A percentile compares a stretch with the other conserved stretches of the same genome.
Conservation (phyloP, 805 yeast genomes). For the Yarrowia sp. region DNA sequence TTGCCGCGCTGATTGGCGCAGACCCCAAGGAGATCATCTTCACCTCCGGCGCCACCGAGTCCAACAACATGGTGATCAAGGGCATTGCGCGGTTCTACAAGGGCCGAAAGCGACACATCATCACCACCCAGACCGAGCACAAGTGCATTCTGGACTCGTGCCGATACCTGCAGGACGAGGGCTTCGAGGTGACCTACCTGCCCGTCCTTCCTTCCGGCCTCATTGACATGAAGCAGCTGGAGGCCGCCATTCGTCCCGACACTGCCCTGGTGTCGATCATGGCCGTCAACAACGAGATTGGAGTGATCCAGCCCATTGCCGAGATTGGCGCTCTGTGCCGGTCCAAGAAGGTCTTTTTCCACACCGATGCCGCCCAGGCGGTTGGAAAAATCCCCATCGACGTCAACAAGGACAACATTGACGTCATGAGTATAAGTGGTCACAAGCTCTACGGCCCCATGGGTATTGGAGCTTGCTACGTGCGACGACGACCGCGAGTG, state of each 20-base stretch:
- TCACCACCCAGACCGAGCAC: conserved; percentile 97
- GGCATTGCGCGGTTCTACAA: conserved; percentile 95
- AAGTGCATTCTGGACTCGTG: conserved; percentile 98
- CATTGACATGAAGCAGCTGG: conserved; percentile 76
- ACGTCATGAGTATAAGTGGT: conserved; percentile 89
- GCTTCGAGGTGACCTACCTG: conserved; percentile 92
- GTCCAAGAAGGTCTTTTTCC: conserved; percentile 89
- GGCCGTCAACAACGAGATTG: conserved; percentile 98
- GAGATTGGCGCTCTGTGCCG: conserved; percentile 91
- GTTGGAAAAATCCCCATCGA: conserved; percentile 92
- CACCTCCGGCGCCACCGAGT: conserved; percentile 98
- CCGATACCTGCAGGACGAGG: conserved; percentile 93
- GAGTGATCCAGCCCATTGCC: conserved; percentile 94
- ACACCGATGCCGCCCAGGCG: conserved; percentile 97
- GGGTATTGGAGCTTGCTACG: conserved; percentile 95
- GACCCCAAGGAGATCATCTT: conserved; percentile 96
- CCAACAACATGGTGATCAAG: conserved; percentile 92
- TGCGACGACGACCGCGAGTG: conserved; percentile 97
- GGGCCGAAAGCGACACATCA: conserved; percentile 88
- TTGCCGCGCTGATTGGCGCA: conserved; percentile 86
- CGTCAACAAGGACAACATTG: conserved; percentile 92
- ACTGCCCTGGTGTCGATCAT: conserved; percentile 89
- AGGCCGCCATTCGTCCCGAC: conserved; percentile 84
- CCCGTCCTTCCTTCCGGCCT: conserved; percentile 85
- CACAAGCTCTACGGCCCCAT: conserved; percentile 98